These are phyloP conservation scores for Cystofilobasidium capitatum DNA, from an alignment of 768 basidiomycete species.

Conservation along the genomic window DNA sequence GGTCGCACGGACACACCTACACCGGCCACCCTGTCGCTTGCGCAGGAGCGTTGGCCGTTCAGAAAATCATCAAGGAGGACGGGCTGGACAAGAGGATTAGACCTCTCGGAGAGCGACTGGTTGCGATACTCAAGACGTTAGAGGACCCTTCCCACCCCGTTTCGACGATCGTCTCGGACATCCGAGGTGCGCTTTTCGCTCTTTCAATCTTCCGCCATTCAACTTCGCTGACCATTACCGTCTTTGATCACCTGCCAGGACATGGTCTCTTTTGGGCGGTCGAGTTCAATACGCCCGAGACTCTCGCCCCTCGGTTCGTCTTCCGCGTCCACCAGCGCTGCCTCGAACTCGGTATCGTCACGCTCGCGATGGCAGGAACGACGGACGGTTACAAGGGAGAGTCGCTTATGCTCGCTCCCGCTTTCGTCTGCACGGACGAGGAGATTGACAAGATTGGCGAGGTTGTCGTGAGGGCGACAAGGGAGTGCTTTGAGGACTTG, in stretches of 20 bases:
- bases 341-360: conserved; percentile 55
- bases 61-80: conserved; percentile 59
- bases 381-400: conserved; percentile 66
- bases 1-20: conserved; percentile 12
- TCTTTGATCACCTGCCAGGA: too few species aligned
- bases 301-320: conserved; percentile 51
- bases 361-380: conserved; percentile 66
- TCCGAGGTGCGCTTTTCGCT: too few species aligned
- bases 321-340: conserved; percentile 55
- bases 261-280: conserved; percentile 74
- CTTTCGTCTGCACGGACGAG: conserved; percentile 55
- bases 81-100: conserved; percentile 43
- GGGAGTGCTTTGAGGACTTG: too few species aligned
- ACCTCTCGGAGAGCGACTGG: neutral
- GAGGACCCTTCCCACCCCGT: conserved; percentile 51
- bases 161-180: conserved; percentile 62
- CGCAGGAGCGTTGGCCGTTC: conserved; percentile 71
- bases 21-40: conserved; percentile 63
- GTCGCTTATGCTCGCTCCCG: conserved; percentile 61
- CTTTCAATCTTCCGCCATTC: too few species aligned
- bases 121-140: conserved; percentile 46
- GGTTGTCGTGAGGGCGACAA: conserved; percentile 30
- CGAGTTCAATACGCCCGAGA: conserved; percentile 62
- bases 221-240: too few species aligned
- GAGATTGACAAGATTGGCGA: conserved; percentile 60